Conservation (phyloP, 2,329 filamentous ascomycete genomes). For the Periconia macrospinosa region DNA sequence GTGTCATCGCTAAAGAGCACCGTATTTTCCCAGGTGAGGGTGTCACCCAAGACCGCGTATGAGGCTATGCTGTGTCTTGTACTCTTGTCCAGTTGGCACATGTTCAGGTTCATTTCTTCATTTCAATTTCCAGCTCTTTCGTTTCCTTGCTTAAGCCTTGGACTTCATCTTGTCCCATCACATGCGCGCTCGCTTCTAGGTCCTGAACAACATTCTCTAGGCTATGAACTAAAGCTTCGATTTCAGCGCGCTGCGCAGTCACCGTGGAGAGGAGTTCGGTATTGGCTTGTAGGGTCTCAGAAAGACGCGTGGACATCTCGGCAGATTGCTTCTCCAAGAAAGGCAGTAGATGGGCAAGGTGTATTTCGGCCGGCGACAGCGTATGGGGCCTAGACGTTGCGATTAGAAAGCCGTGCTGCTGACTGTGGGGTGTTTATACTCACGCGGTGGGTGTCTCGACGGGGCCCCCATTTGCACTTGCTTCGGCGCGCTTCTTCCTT, state of each 20-base stretch:
- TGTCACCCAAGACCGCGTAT: not conserved
- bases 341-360: constrained; percentile 61
- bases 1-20: not conserved
- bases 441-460: constrained; percentile 49
- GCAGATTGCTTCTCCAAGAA: constrained; percentile 55
- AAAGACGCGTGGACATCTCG: constrained; percentile 54
- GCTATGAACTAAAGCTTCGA: constrained; percentile 56
- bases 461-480: constrained; percentile 38
- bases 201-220: constrained; percentile 61
- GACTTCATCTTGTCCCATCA: constrained; percentile 43
- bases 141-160: constrained; percentile 39
- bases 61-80: not conserved
- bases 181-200: constrained; percentile 54
- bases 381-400: constrained; percentile 56
- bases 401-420: constrained; percentile 9
- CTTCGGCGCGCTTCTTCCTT: constrained; percentile 51
- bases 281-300: constrained; percentile 56
- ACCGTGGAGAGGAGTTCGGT: constrained; percentile 55
- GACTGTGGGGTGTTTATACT: constrained; percentile 26
- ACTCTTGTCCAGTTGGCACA: not conserved
- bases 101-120: constrained; percentile 31
- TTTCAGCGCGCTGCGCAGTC: constrained; percentile 58
- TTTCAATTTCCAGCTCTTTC: constrained; percentile 37
- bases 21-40: not conserved
- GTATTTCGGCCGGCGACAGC: constrained; percentile 58